Evolutionary conservation across 805 yeast species (phyloP), one percentile per base, ranked within the genome.

Genomic region (Barnettozyma sucrosica): DNA sequence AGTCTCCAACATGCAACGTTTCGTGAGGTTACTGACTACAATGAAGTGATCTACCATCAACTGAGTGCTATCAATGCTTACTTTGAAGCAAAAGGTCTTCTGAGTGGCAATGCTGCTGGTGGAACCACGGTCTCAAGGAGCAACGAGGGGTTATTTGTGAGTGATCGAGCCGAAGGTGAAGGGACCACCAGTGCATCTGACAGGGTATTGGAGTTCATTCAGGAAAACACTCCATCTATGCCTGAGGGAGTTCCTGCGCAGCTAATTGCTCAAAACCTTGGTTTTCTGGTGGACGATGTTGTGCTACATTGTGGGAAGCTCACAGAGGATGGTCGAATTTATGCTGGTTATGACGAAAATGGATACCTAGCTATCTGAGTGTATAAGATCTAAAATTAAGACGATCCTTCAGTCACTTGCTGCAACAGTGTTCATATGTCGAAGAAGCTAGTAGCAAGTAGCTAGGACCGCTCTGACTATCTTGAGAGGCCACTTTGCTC

Each of bases 231-330:
- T 46, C 68, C 72, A 51, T 68, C 74, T 44, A 83, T 81, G 85
- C 77, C 73, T 41, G 89, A 85, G 61, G 92, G 92, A 55, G 89
- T 85, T n/a, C 89, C 87, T 20, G 68, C 79, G 11, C 76, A 74
- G 47, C 70, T 78, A 51, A 76, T 85, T 49, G 72, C 81, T 13
- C 85, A 81, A 57, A 70, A 73, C 28, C 68, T 85, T 58, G 72
- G 70, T 44, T 49, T 83, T 8, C 57, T 75, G 33, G 74, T 69
- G 45, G 77, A 73, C 21, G 75, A 72, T 26, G 83, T 77, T 19
- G 67, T 68, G 51, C 64, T 68, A 24, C 70, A 71, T 52, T 79
- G 87, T 57, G 70, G 70, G 30, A 69, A 70, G 20, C 70, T 85
- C 55, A 74, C 79, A 11, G 89, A 84, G 39, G 81, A 75, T 48